These are phyloP conservation scores for Botrytis tulipae DNA, from an alignment of 2,329 filamentous ascomycete genomes.

Conservation along the genomic window DNA sequence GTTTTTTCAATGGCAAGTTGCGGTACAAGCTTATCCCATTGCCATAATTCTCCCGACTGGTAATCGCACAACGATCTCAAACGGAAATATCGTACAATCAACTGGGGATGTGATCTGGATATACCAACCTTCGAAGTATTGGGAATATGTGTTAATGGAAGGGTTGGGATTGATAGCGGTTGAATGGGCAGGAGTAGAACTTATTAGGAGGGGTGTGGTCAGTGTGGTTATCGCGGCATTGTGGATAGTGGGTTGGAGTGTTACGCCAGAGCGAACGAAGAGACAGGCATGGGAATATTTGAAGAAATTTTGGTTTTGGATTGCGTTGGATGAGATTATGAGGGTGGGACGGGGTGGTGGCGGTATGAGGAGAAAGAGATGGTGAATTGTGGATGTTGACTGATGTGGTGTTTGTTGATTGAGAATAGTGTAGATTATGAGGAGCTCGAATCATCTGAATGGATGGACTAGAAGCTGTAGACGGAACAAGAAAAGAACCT, in stretches of 20 bases:
- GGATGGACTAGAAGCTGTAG: not conserved
- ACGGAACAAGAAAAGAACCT: not conserved
- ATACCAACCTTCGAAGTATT: constrained; percentile 28
- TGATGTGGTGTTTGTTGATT: not conserved
- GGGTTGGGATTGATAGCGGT: constrained; percentile 20
- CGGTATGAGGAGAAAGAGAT: not conserved
- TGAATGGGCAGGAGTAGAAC: constrained; percentile 24
- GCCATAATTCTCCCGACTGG: constrained; percentile 10
- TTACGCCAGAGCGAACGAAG: constrained; percentile 24
- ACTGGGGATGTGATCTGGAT: constrained; percentile 21
- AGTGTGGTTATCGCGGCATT: constrained; percentile 22
- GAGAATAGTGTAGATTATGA: not conserved
- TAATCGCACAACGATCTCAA: not conserved
- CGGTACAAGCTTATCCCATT: constrained; percentile 24
- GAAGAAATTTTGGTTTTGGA: constrained; percentile 30
- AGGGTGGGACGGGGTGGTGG: constrained; percentile 9
- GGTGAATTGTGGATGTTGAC: not conserved
- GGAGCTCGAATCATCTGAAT: not conserved
- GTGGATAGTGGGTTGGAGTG: constrained; percentile 28
- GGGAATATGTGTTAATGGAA: constrained; percentile 24
- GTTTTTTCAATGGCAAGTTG: constrained; percentile 30
- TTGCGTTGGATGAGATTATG: constrained; percentile 29
- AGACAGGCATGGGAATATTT: constrained; percentile 25
- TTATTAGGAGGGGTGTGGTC: constrained; percentile 21
- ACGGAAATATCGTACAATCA: constrained; percentile 2